Percentiles rank a stretch among this genome's conserved stretches.
Evolutionary conservation across 495 filamentous ascomycete species (phyloP).

Genomic region (Lindgomyces ingoldianus): DNA sequence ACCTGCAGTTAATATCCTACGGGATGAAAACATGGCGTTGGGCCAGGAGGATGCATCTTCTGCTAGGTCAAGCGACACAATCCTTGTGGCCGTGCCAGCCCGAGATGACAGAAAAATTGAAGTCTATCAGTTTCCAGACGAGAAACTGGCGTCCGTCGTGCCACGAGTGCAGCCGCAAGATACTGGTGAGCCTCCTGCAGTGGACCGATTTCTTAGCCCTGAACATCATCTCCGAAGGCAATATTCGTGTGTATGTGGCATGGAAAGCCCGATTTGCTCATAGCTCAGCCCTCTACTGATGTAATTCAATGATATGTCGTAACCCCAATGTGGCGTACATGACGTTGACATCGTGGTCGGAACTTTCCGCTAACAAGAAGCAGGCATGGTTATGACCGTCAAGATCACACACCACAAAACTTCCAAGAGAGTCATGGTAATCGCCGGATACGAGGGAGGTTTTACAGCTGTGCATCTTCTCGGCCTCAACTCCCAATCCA

Average conservation of each 20-base stretch:
- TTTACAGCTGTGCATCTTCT: constrained; percentile 59
- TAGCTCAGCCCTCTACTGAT: background rate
- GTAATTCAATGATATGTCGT: background rate
- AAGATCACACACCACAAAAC: constrained; percentile 56
- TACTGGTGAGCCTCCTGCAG: constrained; percentile 27
- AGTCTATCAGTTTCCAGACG: constrained; percentile 80
- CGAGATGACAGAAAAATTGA: constrained; percentile 60
- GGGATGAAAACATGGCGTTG: background rate
- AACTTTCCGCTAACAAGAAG: constrained; percentile 42
- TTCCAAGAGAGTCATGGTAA: constrained; percentile 50
- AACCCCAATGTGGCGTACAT: background rate
- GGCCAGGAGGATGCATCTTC: background rate
- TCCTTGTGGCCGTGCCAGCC: constrained; percentile 42
- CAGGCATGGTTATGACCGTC: constrained; percentile 91
- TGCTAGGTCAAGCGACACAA: constrained; percentile 15
- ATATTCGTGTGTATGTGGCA: too few species aligned
- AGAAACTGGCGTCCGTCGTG: constrained; percentile 67
- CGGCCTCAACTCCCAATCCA: constrained; percentile 42
- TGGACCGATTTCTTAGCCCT: background rate
- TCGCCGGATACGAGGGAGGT: constrained; percentile 87
- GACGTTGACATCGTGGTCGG: too few species aligned
- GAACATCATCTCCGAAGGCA: too few species aligned
- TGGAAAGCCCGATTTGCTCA: too few species aligned
- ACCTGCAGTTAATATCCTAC: constrained; percentile 5
- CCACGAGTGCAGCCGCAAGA: constrained; percentile 47